Evolutionary conservation across 768 basidiomycete genomes (phyloP), one percentile per base, ranked within the genome.

Genomic region (Myochromella boudieri): DNA sequence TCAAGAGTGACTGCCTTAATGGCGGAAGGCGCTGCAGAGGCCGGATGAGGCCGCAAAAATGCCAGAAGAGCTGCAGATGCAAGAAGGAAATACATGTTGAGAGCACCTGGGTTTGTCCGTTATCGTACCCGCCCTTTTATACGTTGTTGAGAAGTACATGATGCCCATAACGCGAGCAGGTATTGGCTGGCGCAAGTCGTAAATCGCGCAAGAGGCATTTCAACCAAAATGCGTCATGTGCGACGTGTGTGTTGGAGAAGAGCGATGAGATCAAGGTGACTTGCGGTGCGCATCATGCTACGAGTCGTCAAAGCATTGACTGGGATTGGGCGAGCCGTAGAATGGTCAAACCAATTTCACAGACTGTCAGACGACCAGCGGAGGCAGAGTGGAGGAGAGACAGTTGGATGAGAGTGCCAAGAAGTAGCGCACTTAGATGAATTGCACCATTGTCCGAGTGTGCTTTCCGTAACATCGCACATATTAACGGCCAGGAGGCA

Each of bases 1-100:
- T 69, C 60, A 21, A 75, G 68, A n/a, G 61, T 61, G 32, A 63
- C 51, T 4, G 49, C n/a, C 34, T 58, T 59, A 20, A 18, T 33
- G 12, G 52, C 27, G 3, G 45, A 37, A 3, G 41, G 14, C 18
- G 37, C 41, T 36, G 52, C 56, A 31, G 28, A 43, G 40, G 34
- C 34, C 31, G 39, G 52, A 25, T 37, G 53, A 37, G 53, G 49
- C 26, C 47, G 37, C 28, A 55, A 43, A 38, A 58, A 26, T 21
- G 58, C 49, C 27, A 61, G 42, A 37, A 60, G 48, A 34, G 44
- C 52, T 15, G 54, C 37, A 10, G 54, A 55, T 37, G 51, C 46
- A n/a, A 55, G 32, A 25, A 58, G 37, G 37, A 61, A 38, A 42
- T 58, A 52, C 60, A 61, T 61, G 54, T 31, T 49, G 10, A n/a